A percentile compares a stretch with the other conserved stretches of the same genome.
Conservation (phyloP, 2,329 filamentous ascomycete genomes). For the Chaetomiaceae sp. region DNA sequence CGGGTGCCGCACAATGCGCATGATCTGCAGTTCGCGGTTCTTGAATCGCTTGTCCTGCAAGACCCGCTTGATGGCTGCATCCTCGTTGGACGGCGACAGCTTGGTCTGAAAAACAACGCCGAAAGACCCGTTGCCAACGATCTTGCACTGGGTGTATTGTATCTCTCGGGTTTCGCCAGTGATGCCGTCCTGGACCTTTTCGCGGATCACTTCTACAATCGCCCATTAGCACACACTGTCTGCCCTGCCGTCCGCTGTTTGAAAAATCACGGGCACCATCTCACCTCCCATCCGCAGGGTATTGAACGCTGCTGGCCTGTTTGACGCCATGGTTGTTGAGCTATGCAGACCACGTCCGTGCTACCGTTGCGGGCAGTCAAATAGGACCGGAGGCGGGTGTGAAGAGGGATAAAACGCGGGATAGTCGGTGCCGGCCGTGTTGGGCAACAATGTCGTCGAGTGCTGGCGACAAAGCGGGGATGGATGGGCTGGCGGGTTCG, state of each 20-base stretch:
- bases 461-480: constrained; percentile 14
- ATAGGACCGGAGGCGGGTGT: constrained; percentile 15
- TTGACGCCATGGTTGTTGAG: constrained; percentile 71
- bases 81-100: constrained; percentile 93
- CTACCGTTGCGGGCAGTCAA: constrained; percentile 26
- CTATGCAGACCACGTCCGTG: constrained; percentile 20
- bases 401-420: constrained; percentile 20
- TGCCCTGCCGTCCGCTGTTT: neutral
- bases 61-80: constrained; percentile 98
- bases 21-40: constrained; percentile 99
- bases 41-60: constrained; percentile 97
- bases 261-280: constrained; percentile 30
- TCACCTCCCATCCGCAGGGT: constrained; percentile 95
- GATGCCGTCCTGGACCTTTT: constrained; percentile 97
- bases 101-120: constrained; percentile 99
- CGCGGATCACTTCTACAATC: constrained; percentile 81
- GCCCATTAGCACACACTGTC: constrained; percentile 24
- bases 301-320: constrained; percentile 83
- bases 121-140: constrained; percentile 97
- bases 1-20: constrained; percentile 97
- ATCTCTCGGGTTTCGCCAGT: constrained; percentile 95
- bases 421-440: constrained; percentile 30
- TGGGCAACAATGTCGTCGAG: constrained; percentile 29
- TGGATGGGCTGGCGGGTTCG: constrained; percentile 14
- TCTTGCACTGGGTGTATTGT: constrained; percentile 99